A percentile compares a stretch with the other conserved stretches of the same genome.
These are phyloP conservation scores for Pseudognaphalium luteoalbum DNA, from an alignment of 129 eudicot genomes.

Conservation along the genomic window DNA sequence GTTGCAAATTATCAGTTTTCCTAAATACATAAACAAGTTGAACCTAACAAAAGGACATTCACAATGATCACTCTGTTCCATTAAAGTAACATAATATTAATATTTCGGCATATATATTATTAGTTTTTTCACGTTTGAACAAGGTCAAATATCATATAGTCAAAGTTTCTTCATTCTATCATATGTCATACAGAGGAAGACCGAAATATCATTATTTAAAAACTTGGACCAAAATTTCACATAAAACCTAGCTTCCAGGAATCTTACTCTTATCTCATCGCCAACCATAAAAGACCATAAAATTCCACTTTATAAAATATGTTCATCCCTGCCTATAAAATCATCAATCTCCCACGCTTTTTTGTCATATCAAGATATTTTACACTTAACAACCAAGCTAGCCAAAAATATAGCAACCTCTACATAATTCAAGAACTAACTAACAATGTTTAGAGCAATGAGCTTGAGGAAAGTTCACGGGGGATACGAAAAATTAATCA, in stretches of 20 bases:
- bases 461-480: constrained; percentile 43
- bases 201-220: no score
- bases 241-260: not conserved
- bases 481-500: constrained; percentile 45
- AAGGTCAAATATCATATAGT: no score
- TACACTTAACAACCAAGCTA: not conserved
- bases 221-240: not conserved
- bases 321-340: not conserved
- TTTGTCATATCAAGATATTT: not conserved
- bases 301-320: not conserved
- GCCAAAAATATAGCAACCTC: not conserved
- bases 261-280: not conserved
- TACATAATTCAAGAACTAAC: not conserved
- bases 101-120: no score
- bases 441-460: constrained; percentile 57
- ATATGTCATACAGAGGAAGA: no score
- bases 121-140: no score
- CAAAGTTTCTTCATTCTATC: no score
- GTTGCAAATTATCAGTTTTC: no score
- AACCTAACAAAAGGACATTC: no score
- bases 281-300: not conserved
- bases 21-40: no score
- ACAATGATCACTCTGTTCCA: no score
- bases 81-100: no score
- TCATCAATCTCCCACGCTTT: not conserved